Conservation (phyloP, 495 filamentous ascomycete species). For the Talaromyces thailandensis region DNA sequence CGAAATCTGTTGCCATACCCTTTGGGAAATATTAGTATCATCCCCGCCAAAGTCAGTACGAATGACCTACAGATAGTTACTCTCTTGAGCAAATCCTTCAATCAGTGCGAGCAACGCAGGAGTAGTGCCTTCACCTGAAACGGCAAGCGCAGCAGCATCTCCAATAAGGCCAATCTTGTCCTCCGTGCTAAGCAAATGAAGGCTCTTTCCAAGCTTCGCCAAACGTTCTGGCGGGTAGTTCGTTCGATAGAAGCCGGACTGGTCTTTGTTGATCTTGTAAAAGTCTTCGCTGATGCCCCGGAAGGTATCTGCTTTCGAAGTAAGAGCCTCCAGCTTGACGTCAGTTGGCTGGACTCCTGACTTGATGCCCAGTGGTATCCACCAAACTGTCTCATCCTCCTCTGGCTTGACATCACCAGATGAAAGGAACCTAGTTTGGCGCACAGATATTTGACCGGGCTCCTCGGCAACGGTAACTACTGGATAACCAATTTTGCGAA, state of each 20-base stretch:
- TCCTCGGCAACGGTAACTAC: conserved; percentile 80
- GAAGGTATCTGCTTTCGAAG: conserved; percentile 64
- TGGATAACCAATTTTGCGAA: conserved; percentile 88
- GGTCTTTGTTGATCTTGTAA: conserved; percentile 86
- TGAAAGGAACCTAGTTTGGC: conserved; percentile 79
- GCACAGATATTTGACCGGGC: conserved; percentile 67
- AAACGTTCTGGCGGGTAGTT: conserved; percentile 80
- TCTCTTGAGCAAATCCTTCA: conserved; percentile 72
- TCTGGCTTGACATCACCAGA: conserved; percentile 85
- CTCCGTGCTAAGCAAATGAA: conserved; percentile 63
- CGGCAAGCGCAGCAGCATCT: conserved; percentile 84
- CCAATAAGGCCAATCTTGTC: conserved; percentile 89
- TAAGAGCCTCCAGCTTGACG: conserved; percentile 48
- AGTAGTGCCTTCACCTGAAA: conserved; percentile 75
- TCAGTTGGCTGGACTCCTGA: conserved; percentile 32
- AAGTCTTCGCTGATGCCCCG: conserved; percentile 61
- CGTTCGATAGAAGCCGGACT: conserved; percentile 86
- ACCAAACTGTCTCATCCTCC: conserved; percentile 91
- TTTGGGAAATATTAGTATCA: conserved; percentile 9
- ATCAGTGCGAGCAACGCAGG: conserved; percentile 70
- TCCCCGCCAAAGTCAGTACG: background rate
- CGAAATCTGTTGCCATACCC: conserved; percentile 79
- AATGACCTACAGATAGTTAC: conserved; percentile 57
- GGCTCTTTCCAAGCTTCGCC: conserved; percentile 64
- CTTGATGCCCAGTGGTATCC: conserved; percentile 80